Percentiles rank a stretch among this genome's conserved stretches.
Evolutionary conservation across 2,329 filamentous ascomycete genomes (phyloP).

Genomic region (Alternaria triticina): DNA sequence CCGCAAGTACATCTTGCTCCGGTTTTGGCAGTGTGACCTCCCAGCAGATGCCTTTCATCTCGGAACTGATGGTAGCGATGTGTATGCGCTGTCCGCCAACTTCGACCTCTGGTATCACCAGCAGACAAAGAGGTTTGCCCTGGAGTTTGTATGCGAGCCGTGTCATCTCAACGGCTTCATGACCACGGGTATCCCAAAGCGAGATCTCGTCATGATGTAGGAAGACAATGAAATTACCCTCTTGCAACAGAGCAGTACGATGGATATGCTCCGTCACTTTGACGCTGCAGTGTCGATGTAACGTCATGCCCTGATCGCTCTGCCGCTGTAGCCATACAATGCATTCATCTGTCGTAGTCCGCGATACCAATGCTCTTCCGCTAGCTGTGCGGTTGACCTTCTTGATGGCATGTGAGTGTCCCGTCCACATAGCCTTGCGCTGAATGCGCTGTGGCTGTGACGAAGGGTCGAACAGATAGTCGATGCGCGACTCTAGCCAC

Average conservation of each 20-base stretch:
- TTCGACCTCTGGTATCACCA: slow-evolving; percentile 73
- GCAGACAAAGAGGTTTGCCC: slow-evolving; percentile 79
- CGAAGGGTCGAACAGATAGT: slow-evolving; percentile 78
- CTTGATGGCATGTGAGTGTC: slow-evolving; percentile 79
- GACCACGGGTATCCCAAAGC: slow-evolving; percentile 77
- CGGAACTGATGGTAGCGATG: slow-evolving; percentile 81
- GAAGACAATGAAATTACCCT: slow-evolving; percentile 82
- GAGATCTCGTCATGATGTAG: slow-evolving; percentile 73
- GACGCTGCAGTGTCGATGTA: slow-evolving; percentile 73
- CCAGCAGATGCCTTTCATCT: slow-evolving; percentile 82
- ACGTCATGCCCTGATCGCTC: slow-evolving; percentile 57
- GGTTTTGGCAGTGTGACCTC: slow-evolving; percentile 68
- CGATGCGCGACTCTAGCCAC: slow-evolving; percentile 79
- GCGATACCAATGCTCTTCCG: slow-evolving; percentile 79
- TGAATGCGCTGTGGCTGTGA: slow-evolving; percentile 64
- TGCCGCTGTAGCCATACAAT: slow-evolving; percentile 80
- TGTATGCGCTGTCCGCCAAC: slow-evolving; percentile 62
- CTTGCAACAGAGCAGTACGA: slow-evolving; percentile 77
- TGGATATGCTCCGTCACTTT: slow-evolving; percentile 74
- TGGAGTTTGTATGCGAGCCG: slow-evolving; percentile 63
- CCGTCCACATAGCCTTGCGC: slow-evolving; percentile 76
- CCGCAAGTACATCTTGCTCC: slow-evolving; percentile 33
- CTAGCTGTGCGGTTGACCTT: slow-evolving; percentile 88
- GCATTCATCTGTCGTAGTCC: slow-evolving; percentile 78
- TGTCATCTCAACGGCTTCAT: slow-evolving; percentile 65